Evolutionary conservation across 1,284 basidiomycete species (phyloP).

Genomic region (Erythrobasidium hasegawianum): DNA sequence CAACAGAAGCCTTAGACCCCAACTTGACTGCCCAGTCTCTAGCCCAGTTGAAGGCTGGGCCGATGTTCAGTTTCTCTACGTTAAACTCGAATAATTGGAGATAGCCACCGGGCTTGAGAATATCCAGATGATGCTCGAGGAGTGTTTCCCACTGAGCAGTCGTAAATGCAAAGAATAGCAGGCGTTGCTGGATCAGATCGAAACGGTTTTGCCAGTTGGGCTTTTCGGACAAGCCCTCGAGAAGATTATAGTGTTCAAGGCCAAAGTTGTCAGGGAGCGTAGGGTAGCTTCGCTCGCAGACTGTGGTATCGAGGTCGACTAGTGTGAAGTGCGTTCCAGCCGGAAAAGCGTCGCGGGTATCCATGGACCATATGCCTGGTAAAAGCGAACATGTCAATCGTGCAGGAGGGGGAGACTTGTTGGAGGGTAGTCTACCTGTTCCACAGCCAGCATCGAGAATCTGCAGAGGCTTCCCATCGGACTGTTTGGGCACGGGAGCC

Average conservation of each 20-base stretch:
- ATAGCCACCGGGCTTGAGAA: background rate
- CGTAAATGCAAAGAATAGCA: background rate
- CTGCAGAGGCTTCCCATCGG: background rate
- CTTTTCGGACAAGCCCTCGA: background rate
- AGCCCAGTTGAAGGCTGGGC: background rate
- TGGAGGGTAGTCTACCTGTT: background rate
- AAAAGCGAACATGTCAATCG: background rate
- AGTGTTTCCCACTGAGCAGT: background rate
- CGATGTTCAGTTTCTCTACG: background rate
- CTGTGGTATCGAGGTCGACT: background rate
- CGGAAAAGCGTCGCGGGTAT: background rate
- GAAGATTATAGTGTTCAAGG: background rate
- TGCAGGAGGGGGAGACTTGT: background rate
- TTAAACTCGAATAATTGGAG: background rate
- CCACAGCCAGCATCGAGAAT: background rate
- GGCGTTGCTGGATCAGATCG: background rate
- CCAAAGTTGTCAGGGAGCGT: background rate
- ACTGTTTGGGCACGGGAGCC: background rate
- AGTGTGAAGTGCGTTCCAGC: background rate
- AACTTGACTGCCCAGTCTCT: background rate
- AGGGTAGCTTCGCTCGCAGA: background rate
- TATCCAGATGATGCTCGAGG: background rate
- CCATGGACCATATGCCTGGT: background rate
- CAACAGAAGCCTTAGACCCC: background rate
- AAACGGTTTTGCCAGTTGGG: background rate